A percentile compares a stretch with the other conserved stretches of the same genome.
phyloP scores from a whole-genome alignment of 305 asterid species.

The Fraxinus nigra region DNA sequence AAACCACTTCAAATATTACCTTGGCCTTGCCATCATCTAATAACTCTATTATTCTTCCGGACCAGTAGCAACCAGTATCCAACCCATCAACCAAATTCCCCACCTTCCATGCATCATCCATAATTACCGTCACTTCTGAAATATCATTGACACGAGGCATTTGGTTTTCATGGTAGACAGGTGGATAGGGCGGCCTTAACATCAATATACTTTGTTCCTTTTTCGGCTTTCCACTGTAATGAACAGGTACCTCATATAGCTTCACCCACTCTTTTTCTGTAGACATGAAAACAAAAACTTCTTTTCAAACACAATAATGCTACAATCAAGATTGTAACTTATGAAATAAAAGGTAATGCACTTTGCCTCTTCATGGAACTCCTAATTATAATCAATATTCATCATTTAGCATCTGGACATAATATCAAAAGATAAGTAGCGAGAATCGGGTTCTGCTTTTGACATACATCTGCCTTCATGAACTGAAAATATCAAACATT shows the following conservation, averaged over 20 bases:
- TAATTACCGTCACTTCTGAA: slow-evolving; percentile 47
- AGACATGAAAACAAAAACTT: slow-evolving; percentile 23
- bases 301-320: not conserved
- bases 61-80: slow-evolving; percentile 56
- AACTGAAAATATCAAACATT: not conserved
- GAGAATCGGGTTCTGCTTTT: not conserved
- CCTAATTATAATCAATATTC: not conserved
- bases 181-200: slow-evolving; percentile 70
- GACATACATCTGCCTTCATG: not conserved
- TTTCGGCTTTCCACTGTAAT: slow-evolving; percentile 21
- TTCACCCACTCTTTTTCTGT: slow-evolving; percentile 45
- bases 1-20: slow-evolving; percentile 43
- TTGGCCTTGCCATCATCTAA: slow-evolving; percentile 45
- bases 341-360: not conserved
- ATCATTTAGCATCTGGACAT: slow-evolving; percentile 8
- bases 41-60: slow-evolving; percentile 52
- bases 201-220: slow-evolving; percentile 36
- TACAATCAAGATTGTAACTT: slow-evolving; percentile 2
- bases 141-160: slow-evolving; percentile 31
- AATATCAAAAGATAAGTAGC: not conserved
- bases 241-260: slow-evolving; percentile 37
- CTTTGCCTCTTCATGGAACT: slow-evolving; percentile 8
- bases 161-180: slow-evolving; percentile 27
- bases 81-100: slow-evolving; percentile 81
- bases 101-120: slow-evolving; percentile 51